These are phyloP conservation scores for Arachnomyces sp. DNA, from an alignment of 2,329 filamentous ascomycete genomes.

Conservation along the genomic window DNA sequence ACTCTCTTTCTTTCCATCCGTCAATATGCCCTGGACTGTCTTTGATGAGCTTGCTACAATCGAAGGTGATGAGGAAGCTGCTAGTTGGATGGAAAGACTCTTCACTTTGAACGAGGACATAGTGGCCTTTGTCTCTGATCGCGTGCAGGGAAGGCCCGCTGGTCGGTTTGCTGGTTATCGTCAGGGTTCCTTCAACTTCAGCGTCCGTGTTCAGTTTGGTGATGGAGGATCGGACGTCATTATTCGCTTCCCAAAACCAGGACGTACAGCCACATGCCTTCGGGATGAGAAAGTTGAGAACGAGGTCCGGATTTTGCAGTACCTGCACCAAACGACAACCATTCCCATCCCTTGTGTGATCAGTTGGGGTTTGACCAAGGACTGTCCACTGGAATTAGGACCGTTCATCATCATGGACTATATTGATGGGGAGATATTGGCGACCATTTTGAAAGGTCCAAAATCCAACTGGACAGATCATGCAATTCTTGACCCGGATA, in stretches of 20 bases:
- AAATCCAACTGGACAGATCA: slow-evolving; percentile 17
- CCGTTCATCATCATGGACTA: slow-evolving; percentile 20
- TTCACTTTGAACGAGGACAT: no score
- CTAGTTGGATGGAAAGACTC: no score
- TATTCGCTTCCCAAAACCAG: slow-evolving; percentile 17
- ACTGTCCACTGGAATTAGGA: slow-evolving; percentile 14
- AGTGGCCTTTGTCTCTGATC: slow-evolving; percentile 13
- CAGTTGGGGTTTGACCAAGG: slow-evolving; percentile 13
- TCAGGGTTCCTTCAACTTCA: slow-evolving; percentile 16
- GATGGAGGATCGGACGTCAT: slow-evolving; percentile 13
- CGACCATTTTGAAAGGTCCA: slow-evolving; percentile 13
- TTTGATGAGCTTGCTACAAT: no score
- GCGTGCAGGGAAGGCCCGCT: slow-evolving; percentile 11
- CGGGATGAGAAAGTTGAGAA: slow-evolving; percentile 26
- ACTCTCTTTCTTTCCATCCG: no score
- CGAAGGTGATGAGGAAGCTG: no score
- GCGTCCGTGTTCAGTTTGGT: slow-evolving; percentile 16
- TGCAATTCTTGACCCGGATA: slow-evolving; percentile 11
- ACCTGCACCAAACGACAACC: slow-evolving; percentile 13
- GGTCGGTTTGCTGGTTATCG: slow-evolving; percentile 14
- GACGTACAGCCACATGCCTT: slow-evolving; percentile 12
- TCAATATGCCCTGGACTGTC: no score
- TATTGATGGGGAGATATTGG: slow-evolving; percentile 13
- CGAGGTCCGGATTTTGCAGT: slow-evolving; percentile 19
- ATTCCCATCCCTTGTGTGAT: slow-evolving; percentile 16